Evolutionary conservation across 1,284 basidiomycete genomes (phyloP).

Genomic region (Vanrija humicola): DNA sequence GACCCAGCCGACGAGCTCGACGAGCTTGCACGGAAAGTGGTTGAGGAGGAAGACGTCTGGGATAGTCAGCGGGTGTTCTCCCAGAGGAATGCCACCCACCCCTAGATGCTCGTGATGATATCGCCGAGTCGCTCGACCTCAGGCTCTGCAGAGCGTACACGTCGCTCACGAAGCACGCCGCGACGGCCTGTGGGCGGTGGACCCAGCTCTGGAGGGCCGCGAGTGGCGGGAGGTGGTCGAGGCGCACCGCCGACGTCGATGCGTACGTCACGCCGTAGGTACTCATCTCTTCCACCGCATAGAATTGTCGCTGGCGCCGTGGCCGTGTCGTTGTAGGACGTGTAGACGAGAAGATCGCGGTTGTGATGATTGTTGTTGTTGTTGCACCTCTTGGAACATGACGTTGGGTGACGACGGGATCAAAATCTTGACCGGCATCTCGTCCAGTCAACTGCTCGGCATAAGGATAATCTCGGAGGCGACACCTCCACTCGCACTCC

Average conservation of each 20-base stretch:
- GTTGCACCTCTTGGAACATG: neutral
- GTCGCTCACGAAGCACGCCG: constrained; percentile 37
- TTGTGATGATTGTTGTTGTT: neutral
- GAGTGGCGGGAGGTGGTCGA: constrained; percentile 18
- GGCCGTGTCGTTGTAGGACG: neutral
- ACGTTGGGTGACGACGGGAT: constrained; percentile 4
- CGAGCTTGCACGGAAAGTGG: constrained; percentile 33
- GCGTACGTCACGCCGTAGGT: constrained; percentile 7
- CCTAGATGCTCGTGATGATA: constrained; percentile 4
- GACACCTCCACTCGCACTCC: neutral
- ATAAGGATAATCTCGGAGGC: neutral
- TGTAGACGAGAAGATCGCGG: no score
- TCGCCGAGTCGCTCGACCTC: neutral
- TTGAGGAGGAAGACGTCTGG: constrained; percentile 39
- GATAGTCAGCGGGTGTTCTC: neutral
- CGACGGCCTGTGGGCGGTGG: constrained; percentile 34
- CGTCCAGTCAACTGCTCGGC: neutral
- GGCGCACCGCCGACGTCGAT: constrained; percentile 1
- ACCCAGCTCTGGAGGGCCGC: constrained; percentile 31
- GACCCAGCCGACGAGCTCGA: constrained; percentile 43
- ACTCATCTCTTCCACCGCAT: neutral
- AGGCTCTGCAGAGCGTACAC: constrained; percentile 25
- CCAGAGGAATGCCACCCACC: constrained; percentile 12
- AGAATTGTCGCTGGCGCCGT: neutral
- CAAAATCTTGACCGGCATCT: constrained; percentile 4